A percentile compares a stretch with the other conserved stretches of the same genome.
Conservation (phyloP, 2,329 filamentous ascomycete genomes). For the Calonectria ilicicola region DNA sequence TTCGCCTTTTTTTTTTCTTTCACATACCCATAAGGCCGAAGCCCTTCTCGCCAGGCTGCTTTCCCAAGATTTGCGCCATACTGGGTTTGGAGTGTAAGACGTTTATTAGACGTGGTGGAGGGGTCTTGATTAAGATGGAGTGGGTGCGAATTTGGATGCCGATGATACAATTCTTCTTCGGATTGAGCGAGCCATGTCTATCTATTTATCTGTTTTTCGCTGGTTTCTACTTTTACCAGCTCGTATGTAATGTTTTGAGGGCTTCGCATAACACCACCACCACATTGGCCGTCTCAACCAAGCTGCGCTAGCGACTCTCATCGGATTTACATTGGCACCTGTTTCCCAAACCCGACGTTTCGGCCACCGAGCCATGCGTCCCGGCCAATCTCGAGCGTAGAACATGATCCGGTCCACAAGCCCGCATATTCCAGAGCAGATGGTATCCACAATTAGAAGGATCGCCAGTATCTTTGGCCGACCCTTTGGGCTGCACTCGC, state of each 20-base stretch:
- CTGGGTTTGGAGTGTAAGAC: slow-evolving; percentile 4
- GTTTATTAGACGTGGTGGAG: background rate
- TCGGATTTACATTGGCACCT: slow-evolving; percentile 9
- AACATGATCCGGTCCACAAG: background rate
- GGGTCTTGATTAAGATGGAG: background rate
- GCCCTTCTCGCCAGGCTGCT: slow-evolving; percentile 62
- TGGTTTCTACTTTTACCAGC: background rate
- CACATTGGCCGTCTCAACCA: background rate
- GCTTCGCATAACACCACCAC: background rate
- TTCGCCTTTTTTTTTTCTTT: background rate
- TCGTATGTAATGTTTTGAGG: background rate
- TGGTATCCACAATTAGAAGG: too few species aligned
- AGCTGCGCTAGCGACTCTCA: background rate
- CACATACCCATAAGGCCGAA: slow-evolving; percentile 66
- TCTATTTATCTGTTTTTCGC: slow-evolving; percentile 5
- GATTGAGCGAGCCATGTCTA: background rate
- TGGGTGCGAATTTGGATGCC: background rate
- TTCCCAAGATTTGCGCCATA: slow-evolving; percentile 51
- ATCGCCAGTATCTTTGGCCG: background rate
- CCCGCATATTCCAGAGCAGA: background rate
- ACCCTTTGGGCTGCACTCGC: background rate
- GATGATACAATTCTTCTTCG: background rate
- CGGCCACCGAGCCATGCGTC: background rate
- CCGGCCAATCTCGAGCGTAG: background rate
- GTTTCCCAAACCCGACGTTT: background rate